Evolutionary conservation across 176 grass and related monocot genomes (phyloP).

Genomic region (Rhynchospora pubera): DNA sequence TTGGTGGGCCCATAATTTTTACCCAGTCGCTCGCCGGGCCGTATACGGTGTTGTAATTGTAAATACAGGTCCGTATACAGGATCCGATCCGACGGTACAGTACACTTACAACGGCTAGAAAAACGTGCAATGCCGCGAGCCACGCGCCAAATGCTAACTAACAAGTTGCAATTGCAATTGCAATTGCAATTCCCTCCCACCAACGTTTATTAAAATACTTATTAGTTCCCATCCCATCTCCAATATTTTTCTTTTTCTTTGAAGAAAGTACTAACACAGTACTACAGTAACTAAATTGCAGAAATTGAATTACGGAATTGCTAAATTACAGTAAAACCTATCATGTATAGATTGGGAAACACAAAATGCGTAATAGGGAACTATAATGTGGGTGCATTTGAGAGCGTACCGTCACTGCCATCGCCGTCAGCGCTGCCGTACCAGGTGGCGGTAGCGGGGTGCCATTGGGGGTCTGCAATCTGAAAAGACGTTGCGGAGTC

Average conservation of each 20-base stretch:
- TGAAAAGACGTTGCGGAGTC: constrained; percentile 8
- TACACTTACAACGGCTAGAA: constrained; percentile 31
- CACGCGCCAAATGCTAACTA: constrained; percentile 12
- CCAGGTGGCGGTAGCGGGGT: constrained; percentile 88
- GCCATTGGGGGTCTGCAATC: constrained; percentile 64
- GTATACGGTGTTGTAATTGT: constrained; percentile 8
- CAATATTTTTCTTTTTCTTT: not conserved
- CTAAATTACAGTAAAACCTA: not conserved
- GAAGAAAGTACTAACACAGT: not conserved
- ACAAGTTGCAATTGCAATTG: no score
- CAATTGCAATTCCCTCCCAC: constrained; percentile 10
- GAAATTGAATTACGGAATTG: not conserved
- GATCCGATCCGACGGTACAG: constrained; percentile 30
- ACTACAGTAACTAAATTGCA: not conserved
- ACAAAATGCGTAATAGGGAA: not conserved
- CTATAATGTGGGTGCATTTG: constrained; percentile 17
- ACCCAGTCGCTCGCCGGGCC: constrained; percentile 15
- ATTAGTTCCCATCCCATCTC: constrained; percentile 3
- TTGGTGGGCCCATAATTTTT: not conserved
- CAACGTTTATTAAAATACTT: not conserved
- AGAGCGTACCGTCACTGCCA: constrained; percentile 68
- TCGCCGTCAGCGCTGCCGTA: constrained; percentile 85
- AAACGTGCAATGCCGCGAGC: constrained; percentile 18
- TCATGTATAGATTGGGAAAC: not conserved
- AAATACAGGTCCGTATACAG: constrained; percentile 10